Evolutionary conservation across 129 eudicot genomes (phyloP).

Genomic region (Dittrichia graveolens): DNA sequence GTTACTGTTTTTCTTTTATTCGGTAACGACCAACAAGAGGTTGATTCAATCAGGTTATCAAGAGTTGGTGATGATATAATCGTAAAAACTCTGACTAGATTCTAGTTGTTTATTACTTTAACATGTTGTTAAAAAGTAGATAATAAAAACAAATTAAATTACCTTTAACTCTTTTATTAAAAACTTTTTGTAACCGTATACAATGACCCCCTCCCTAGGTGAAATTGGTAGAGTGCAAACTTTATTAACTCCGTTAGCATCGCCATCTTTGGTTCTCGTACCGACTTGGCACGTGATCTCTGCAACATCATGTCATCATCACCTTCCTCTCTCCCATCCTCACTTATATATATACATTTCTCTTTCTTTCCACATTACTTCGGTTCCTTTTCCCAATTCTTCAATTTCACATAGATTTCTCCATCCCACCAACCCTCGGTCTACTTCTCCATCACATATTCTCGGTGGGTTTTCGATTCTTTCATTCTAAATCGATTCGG

Average conservation of each 20-base stretch:
- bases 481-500: constrained; percentile 5
- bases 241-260: constrained; percentile 19
- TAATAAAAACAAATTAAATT: no score
- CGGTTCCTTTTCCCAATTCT: constrained; percentile 13
- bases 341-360: constrained; percentile 5
- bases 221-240: not conserved
- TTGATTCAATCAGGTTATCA: no score
- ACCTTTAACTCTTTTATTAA: no score
- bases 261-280: not conserved
- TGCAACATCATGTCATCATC: constrained; percentile 36
- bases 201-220: no score
- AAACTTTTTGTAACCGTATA: no score
- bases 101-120: no score
- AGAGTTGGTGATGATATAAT: no score
- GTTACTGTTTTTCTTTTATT: no score
- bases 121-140: no score
- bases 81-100: no score
- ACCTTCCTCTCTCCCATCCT: constrained; percentile 21
- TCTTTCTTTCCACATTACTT: not conserved
- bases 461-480: constrained; percentile 36
- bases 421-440: constrained; percentile 28
- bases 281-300: constrained; percentile 43
- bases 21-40: no score
- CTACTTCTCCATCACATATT: constrained; percentile 17
- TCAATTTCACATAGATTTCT: constrained; percentile 23